phyloP scores from a whole-genome alignment of 1,284 basidiomycete species.

The Marasmius oreades region DNA sequence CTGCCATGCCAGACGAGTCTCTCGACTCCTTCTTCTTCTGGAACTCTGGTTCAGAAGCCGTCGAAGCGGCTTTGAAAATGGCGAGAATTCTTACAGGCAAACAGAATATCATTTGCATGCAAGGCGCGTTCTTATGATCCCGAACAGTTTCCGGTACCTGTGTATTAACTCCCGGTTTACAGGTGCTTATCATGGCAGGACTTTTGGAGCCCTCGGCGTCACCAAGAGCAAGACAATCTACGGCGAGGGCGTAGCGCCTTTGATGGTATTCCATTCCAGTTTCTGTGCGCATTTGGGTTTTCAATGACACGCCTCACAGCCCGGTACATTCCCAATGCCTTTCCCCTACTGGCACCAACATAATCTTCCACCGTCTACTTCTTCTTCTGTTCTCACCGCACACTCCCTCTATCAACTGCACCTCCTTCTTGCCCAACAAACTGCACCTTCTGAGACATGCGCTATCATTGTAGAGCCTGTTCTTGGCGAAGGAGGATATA shows the following conservation, averaged over 20 bases:
- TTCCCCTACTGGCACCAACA: conserved; percentile 96
- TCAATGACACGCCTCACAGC: conserved; percentile 41
- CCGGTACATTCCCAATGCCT: conserved; percentile 77
- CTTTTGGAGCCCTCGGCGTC: conserved; percentile 83
- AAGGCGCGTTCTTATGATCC: conserved; percentile 42
- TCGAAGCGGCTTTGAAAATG: conserved; percentile 83
- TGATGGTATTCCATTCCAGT: conserved; percentile 60
- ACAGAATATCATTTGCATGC: conserved; percentile 90
- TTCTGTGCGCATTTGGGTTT: not conserved
- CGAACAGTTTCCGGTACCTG: not conserved
- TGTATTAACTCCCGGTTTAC: conserved; percentile 1
- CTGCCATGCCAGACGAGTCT: conserved; percentile 82
- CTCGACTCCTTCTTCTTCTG: conserved; percentile 95
- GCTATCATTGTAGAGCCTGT: conserved; percentile 93
- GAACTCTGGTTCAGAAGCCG: conserved; percentile 92
- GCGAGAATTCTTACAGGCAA: conserved; percentile 73
- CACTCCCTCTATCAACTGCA: conserved; percentile 81
- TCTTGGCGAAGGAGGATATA: conserved; percentile 93
- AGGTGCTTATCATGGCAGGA: conserved; percentile 86
- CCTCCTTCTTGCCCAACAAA: conserved; percentile 82
- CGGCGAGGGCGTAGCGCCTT: conserved; percentile 71
- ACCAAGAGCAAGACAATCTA: conserved; percentile 93
- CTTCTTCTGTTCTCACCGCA: conserved; percentile 62
- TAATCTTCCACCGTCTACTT: conserved; percentile 59
- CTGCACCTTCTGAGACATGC: conserved; percentile 82